phyloP scores from a whole-genome alignment of 345 rosid genomes.

The Citrus sp. region DNA sequence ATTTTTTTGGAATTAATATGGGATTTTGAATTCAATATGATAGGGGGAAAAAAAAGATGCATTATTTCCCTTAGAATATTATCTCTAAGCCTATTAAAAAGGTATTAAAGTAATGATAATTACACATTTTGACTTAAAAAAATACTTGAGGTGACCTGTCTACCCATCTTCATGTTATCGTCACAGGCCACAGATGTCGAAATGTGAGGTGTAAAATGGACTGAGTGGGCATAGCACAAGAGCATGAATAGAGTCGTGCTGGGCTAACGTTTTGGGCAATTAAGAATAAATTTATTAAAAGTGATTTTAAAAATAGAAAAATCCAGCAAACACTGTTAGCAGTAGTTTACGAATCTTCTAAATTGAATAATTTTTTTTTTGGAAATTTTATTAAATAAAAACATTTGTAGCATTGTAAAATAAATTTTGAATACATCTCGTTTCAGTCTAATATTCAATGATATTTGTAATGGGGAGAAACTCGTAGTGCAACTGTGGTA shows the following conservation, averaged over 20 bases:
- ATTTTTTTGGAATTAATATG: not conserved
- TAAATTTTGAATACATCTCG: too few species aligned
- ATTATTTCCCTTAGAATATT: not conserved
- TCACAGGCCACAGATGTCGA: not conserved
- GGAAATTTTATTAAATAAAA: too few species aligned
- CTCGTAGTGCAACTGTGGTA: accelerated
- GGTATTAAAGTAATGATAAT: not conserved
- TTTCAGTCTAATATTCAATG: too few species aligned
- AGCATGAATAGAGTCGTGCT: not conserved
- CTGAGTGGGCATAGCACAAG: not conserved
- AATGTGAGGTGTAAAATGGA: not conserved
- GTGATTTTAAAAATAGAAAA: too few species aligned
- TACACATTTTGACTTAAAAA: not conserved
- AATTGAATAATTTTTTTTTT: too few species aligned
- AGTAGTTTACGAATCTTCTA: too few species aligned
- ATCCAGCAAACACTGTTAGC: too few species aligned
- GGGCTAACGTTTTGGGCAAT: too few species aligned
- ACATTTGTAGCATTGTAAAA: too few species aligned
- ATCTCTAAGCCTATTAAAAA: not conserved
- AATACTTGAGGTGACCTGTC: not conserved
- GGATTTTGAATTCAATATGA: not conserved
- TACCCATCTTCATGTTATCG: not conserved
- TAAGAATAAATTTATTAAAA: too few species aligned
- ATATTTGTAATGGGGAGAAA: too few species aligned
- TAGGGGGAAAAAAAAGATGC: too few species aligned